phyloP scores from a whole-genome alignment of 164 flowering plant species.

The Buxus sempervirens region DNA sequence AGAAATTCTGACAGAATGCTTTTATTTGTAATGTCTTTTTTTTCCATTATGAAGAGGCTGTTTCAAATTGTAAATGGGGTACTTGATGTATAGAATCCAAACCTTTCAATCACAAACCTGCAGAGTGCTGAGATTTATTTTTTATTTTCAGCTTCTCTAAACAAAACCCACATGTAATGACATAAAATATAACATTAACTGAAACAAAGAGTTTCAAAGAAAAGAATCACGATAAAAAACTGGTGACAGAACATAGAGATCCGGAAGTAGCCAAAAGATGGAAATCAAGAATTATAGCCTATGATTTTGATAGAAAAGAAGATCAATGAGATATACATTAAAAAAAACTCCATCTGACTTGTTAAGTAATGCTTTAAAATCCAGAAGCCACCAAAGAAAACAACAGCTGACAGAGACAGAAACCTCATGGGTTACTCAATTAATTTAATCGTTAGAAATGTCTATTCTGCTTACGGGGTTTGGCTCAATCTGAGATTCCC shows the following conservation, averaged over 20 bases:
- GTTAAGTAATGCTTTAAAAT: too few relatives aligned
- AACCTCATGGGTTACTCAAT: too few relatives aligned
- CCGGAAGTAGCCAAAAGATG: background rate
- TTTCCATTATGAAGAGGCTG: too few relatives aligned
- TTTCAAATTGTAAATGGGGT: too few relatives aligned
- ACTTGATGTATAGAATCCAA: too few relatives aligned
- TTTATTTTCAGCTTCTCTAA: too few relatives aligned
- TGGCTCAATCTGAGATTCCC: background rate
- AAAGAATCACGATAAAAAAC: too few relatives aligned
- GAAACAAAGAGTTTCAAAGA: background rate
- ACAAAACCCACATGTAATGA: background rate
- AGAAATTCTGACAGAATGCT: background rate
- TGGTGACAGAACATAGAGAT: background rate
- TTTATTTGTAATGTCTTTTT: too few relatives aligned
- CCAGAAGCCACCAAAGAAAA: background rate
- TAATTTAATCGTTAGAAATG: background rate
- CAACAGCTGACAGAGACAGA: background rate
- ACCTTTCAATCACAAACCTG: too few relatives aligned
- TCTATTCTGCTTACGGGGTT: background rate
- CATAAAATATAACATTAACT: background rate
- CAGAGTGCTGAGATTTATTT: too few relatives aligned
- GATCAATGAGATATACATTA: background rate
- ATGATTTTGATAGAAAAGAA: background rate
- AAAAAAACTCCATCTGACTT: background rate
- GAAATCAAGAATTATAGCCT: background rate